phyloP scores from a whole-genome alignment of 225 moss, liverwort and hornwort species.

The Straminergon stramineum region DNA sequence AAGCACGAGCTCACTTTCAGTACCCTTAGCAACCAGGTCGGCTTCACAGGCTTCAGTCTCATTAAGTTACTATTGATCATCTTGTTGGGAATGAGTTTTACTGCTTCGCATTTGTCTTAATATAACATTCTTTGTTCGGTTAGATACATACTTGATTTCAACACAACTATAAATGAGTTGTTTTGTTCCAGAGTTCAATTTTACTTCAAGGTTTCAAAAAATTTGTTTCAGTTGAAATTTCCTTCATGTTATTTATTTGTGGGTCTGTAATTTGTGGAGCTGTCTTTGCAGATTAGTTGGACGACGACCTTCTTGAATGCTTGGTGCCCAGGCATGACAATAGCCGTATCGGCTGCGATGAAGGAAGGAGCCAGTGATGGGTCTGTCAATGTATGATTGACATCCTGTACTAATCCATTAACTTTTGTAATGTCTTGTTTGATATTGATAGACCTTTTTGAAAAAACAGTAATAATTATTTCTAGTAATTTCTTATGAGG shows the following conservation, averaged over 20 bases:
- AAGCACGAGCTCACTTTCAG: slow-evolving; percentile 38
- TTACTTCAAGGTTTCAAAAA: not conserved
- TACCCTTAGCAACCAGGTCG: slow-evolving; percentile 30
- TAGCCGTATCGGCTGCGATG: slow-evolving; percentile 11
- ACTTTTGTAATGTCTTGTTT: not conserved
- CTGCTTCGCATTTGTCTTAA: not conserved
- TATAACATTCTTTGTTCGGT: not conserved
- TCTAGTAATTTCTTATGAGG: not conserved
- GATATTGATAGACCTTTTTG: not conserved
- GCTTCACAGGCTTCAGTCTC: not conserved
- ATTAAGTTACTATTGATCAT: not conserved
- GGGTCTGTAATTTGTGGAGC: not conserved
- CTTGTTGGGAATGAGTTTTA: not conserved
- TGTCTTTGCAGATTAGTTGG: slow-evolving; percentile 15
- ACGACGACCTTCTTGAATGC: slow-evolving; percentile 23
- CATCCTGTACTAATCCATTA: not conserved
- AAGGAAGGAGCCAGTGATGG: slow-evolving; percentile 23
- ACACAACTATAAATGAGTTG: too few species aligned
- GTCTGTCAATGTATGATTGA: slow-evolving; percentile 14
- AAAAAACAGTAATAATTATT: not conserved
- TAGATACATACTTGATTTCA: not conserved
- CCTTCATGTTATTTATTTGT: not conserved
- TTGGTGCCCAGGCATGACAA: slow-evolving; percentile 6
- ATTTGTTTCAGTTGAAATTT: not conserved
- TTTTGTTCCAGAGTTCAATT: not conserved